phyloP scores from a whole-genome alignment of 192 early-diverging fungal genomes.

The Backusella parvicylindrica region DNA sequence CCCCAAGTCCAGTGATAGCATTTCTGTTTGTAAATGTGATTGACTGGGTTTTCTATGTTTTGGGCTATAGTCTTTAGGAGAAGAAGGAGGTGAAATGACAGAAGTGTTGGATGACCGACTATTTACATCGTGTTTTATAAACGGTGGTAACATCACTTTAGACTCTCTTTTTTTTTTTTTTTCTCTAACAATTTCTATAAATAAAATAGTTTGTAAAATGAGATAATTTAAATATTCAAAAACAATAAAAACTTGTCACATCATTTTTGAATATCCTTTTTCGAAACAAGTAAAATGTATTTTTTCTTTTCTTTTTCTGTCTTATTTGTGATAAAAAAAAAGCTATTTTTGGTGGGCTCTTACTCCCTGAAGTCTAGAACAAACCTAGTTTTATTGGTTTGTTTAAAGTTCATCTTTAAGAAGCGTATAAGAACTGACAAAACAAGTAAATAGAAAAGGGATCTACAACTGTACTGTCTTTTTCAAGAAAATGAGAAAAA shows the following conservation, averaged over 20 bases:
- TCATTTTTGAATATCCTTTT: neutral
- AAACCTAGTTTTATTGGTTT: neutral
- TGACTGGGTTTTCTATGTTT: constrained; percentile 10
- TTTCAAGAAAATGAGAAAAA: no score
- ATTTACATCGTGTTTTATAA: constrained; percentile 13
- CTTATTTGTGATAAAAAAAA: neutral
- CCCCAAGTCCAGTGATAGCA: constrained; percentile 14
- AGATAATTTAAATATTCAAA: neutral
- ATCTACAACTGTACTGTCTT: no score
- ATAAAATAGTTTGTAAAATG: neutral
- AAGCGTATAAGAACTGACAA: neutral
- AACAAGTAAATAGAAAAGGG: neutral
- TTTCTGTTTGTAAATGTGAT: constrained; percentile 4
- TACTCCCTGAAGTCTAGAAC: constrained; percentile 1
- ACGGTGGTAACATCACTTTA: constrained; percentile 8
- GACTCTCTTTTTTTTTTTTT: neutral
- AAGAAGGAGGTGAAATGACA: neutral
- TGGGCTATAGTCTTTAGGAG: neutral
- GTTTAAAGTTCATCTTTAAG: neutral
- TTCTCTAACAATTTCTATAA: neutral
- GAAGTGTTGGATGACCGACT: neutral
- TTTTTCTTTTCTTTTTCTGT: neutral
- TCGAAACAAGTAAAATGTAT: neutral
- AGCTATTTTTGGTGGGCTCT: neutral
- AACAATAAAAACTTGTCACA: neutral